Percentiles rank a stretch among this genome's conserved stretches.
These are phyloP conservation scores for Trichoderma citrinoviride DNA, from an alignment of 2,329 filamentous ascomycete species.

Conservation along the genomic window DNA sequence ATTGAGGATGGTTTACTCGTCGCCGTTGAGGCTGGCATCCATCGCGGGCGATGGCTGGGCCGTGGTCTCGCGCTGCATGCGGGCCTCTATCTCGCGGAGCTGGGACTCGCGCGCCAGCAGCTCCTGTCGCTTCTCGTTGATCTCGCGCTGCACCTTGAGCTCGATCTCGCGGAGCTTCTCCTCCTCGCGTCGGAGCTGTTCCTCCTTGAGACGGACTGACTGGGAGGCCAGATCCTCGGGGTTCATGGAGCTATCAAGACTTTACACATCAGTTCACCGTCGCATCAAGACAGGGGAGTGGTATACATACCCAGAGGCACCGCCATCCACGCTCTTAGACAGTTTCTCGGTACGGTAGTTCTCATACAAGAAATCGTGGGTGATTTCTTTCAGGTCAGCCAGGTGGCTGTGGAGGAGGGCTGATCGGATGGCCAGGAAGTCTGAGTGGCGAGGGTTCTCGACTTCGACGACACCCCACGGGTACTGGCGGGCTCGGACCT, in stretches of 20 bases:
- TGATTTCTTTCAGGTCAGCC: constrained; percentile 98
- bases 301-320: constrained; percentile 74
- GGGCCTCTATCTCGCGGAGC: constrained; percentile 96
- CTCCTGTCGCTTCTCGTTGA: constrained; percentile 99
- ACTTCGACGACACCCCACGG: constrained; percentile 99
- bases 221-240: constrained; percentile 95
- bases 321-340: constrained; percentile 96
- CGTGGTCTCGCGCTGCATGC: constrained; percentile 86
- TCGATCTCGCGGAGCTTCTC: constrained; percentile 99
- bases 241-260: constrained; percentile 81
- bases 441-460: constrained; percentile 97
- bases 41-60: constrained; percentile 42
- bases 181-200: constrained; percentile 97
- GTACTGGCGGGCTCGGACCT: constrained; percentile 93
- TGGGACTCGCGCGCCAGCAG: constrained; percentile 95
- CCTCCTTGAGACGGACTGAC: constrained; percentile 98
- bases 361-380: constrained; percentile 99
- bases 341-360: constrained; percentile 99
- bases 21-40: constrained; percentile 58
- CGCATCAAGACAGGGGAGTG: not conserved
- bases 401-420: constrained; percentile 96
- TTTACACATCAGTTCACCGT: constrained; percentile 35
- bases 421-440: constrained; percentile 96
- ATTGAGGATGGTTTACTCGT: constrained; percentile 43
- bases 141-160: constrained; percentile 98